These are phyloP conservation scores for Bipolaris gigantea DNA, from an alignment of 2,329 filamentous ascomycete genomes.

Conservation along the genomic window DNA sequence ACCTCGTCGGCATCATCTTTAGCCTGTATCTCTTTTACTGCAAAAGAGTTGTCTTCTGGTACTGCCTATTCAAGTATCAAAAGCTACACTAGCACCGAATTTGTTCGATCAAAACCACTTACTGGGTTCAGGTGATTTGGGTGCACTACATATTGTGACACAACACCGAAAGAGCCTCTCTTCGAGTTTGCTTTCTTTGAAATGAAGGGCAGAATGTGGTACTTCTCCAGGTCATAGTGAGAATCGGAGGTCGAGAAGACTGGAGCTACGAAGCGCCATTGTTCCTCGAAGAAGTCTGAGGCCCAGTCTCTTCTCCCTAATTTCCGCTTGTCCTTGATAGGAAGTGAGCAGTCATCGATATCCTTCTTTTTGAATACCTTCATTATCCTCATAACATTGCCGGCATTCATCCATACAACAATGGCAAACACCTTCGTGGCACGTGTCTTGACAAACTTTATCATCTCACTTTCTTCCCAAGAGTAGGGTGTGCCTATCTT, in stretches of 20 bases:
- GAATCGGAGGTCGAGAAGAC: background rate
- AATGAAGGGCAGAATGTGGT: slow-evolving; percentile 3
- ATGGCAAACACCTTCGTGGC: background rate
- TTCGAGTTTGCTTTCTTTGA: background rate
- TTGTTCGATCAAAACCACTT: background rate
- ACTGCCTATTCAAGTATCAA: background rate
- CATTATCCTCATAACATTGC: background rate
- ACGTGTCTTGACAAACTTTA: background rate
- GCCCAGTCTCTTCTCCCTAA: background rate
- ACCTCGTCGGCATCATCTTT: slow-evolving; percentile 3
- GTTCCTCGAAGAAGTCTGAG: background rate
- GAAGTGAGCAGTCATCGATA: background rate
- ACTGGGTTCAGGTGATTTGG: slow-evolving; percentile 7
- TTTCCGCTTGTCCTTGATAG: background rate
- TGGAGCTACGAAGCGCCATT: background rate
- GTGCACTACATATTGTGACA: slow-evolving; percentile 14
- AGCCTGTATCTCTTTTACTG: slow-evolving; percentile 18
- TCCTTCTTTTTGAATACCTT: background rate
- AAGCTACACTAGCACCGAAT: background rate
- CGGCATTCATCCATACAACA: background rate
- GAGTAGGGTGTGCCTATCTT: background rate
- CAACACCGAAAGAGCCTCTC: slow-evolving; percentile 11
- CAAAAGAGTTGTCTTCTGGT: background rate
- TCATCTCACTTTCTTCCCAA: background rate
- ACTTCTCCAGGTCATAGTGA: background rate